Conservation (phyloP, 1,284 basidiomycete species). For the Salmacisia buchloeana region DNA sequence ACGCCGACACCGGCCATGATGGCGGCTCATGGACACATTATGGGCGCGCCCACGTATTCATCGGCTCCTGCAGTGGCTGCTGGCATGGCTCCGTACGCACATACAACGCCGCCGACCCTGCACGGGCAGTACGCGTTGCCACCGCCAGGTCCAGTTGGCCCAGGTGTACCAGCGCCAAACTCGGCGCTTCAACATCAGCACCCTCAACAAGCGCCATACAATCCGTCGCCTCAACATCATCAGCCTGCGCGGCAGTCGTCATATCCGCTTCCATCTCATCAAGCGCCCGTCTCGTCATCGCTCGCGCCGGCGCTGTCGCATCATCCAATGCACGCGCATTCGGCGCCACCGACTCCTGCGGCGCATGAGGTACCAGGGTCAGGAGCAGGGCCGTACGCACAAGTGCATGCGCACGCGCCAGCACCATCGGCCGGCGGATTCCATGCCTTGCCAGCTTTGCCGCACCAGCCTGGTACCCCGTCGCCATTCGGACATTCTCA, state of each 20-base stretch:
- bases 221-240: not conserved
- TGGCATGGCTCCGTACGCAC: slow-evolving; percentile 8
- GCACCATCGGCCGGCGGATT: no score
- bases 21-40: not conserved
- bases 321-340: not conserved
- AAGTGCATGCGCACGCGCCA: no score
- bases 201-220: slow-evolving; percentile 7
- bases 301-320: not conserved
- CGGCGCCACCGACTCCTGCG: not conserved
- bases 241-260: not conserved
- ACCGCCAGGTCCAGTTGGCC: slow-evolving; percentile 2
- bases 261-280: not conserved
- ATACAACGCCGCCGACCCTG: slow-evolving; percentile 9
- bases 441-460: no score
- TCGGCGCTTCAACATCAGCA: not conserved
- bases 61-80: slow-evolving; percentile 21
- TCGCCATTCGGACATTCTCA: no score
- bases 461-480: no score
- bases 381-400: not conserved
- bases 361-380: no score
- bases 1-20: not conserved
- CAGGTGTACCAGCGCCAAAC: slow-evolving; percentile 9
- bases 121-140: slow-evolving; percentile 5
- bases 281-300: not conserved
- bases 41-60: slow-evolving; percentile 8